Evolutionary conservation across 352 stramenopile species (phyloP).

Genomic region (Pythium dissimile): DNA sequence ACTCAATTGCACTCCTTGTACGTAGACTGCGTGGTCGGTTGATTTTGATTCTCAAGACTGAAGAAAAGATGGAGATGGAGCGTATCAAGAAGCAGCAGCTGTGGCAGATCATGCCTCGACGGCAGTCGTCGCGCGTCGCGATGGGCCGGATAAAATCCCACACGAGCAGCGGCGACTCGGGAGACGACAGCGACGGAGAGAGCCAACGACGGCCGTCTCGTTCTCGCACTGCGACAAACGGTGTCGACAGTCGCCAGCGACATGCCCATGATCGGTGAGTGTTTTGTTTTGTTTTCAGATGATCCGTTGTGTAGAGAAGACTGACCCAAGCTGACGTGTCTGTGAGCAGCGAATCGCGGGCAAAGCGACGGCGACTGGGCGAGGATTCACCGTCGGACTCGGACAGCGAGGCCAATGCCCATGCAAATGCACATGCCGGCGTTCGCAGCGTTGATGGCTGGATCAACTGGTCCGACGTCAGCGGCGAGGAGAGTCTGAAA

Average conservation of each 20-base stretch:
- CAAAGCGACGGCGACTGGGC: slow-evolving; percentile 46
- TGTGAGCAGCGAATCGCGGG: slow-evolving; percentile 54
- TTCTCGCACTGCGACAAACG: neutral
- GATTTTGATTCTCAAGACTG: slow-evolving; percentile 75
- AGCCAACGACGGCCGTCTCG: neutral
- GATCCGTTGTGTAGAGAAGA: neutral
- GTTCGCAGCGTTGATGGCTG: slow-evolving; percentile 35
- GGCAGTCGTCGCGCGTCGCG: slow-evolving; percentile 80
- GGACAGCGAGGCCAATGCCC: slow-evolving; percentile 24
- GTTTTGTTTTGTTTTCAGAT: neutral
- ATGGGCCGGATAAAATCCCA: slow-evolving; percentile 76
- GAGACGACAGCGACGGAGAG: slow-evolving; percentile 35
- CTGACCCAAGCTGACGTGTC: neutral
- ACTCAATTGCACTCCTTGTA: neutral
- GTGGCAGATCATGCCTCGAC: slow-evolving; percentile 75
- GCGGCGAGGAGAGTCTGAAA: slow-evolving; percentile 41
- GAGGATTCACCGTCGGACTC: slow-evolving; percentile 46
- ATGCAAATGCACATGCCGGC: too few relatives aligned
- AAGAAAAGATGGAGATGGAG: slow-evolving; percentile 69
- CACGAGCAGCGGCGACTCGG: slow-evolving; percentile 46
- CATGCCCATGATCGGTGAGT: slow-evolving; percentile 60
- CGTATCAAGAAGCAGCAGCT: slow-evolving; percentile 53
- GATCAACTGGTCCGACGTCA: slow-evolving; percentile 68
- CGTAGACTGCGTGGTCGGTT: slow-evolving; percentile 57
- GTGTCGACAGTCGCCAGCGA: slow-evolving; percentile 17